These are phyloP conservation scores for Microsporum audouinii DNA, from an alignment of 2,329 filamentous ascomycete genomes.

Conservation along the genomic window DNA sequence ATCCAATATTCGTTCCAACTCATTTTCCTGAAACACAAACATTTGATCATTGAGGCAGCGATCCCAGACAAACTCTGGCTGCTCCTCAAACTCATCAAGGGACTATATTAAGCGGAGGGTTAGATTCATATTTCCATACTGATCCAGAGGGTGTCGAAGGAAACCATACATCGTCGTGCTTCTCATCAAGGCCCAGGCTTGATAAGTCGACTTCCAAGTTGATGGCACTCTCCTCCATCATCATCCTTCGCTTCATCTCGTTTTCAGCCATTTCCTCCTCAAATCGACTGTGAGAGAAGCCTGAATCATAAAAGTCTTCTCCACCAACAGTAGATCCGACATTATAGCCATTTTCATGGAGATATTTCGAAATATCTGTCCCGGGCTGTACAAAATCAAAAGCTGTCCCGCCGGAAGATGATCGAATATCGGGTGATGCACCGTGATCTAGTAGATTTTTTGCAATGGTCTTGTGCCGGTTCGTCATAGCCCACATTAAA, in stretches of 20 bases:
- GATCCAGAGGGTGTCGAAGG: neutral
- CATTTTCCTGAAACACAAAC: slow-evolving; percentile 97
- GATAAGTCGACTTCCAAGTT: slow-evolving; percentile 94
- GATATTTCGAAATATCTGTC: slow-evolving; percentile 90
- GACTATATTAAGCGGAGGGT: slow-evolving; percentile 26
- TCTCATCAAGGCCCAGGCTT: slow-evolving; percentile 90
- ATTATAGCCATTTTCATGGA: slow-evolving; percentile 86
- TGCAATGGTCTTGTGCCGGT: slow-evolving; percentile 89
- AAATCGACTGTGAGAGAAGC: slow-evolving; percentile 84
- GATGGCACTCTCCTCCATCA: slow-evolving; percentile 98
- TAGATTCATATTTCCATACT: slow-evolving; percentile 4
- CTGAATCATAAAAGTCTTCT: slow-evolving; percentile 89
- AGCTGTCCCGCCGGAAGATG: slow-evolving; percentile 82
- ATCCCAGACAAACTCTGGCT: slow-evolving; percentile 92
- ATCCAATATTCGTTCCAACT: slow-evolving; percentile 81
- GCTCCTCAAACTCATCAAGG: slow-evolving; percentile 58
- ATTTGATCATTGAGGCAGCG: slow-evolving; percentile 94
- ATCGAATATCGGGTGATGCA: slow-evolving; percentile 91
- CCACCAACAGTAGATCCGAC: slow-evolving; percentile 33
- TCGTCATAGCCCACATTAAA: slow-evolving; percentile 99
- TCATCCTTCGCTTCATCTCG: slow-evolving; percentile 76
- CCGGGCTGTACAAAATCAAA: slow-evolving; percentile 91
- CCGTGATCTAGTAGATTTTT: slow-evolving; percentile 86
- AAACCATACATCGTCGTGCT: slow-evolving; percentile 66
- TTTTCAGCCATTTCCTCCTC: slow-evolving; percentile 97